Base-by-base conservation (phyloP, 345 rosid genomes). In the Lepidium aucheri region DNA sequence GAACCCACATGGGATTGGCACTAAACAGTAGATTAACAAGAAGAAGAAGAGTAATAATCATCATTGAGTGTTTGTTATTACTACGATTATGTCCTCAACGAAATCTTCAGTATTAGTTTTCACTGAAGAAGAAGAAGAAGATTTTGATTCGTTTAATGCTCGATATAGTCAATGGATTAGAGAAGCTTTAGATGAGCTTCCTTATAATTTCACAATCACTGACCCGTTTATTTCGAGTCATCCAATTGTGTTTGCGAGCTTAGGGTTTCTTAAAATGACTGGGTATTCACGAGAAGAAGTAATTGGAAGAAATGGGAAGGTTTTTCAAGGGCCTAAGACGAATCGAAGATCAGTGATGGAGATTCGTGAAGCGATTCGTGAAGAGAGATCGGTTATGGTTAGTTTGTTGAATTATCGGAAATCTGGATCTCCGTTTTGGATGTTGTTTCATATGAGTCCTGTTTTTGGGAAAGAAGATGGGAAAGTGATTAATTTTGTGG, bases 351-450 rank as follows among this genome's bases (percentile, higher is more conserved):
- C 96, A 2, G 81, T 88, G 14, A 77, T 86, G 93, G 87, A 88
- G 72, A 85, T 94, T 17, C 85, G 96, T 10, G 93, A 88, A 70
- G 99, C 97, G 15, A 82, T 90, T 54, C 78, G 95, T 4, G 88
- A 82, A 55, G 97, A 86, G 86, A 83, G 86, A 60, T 62, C 78
- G 3, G 22, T 83, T 57, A 81, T 84, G 77, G 63, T 88, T 7
- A 83, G 53, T 68, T 58, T 94, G 53, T 74, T 88, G 86, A 94
- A 94, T 76, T 90, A 94, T 33, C 81, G 84, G 9, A 94, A 86
- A 72, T 90, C 90, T 53, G 96, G 97, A 55, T 83, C 95, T 3
- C 92, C 99, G 16, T 87, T 88, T 74, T 90, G 99, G 99, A 78
- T 88, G 81, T 35, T 88, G 82, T 94, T 94, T 70, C 85, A 74